Evolutionary conservation across 495 filamentous ascomycete genomes (phyloP).

Genomic region (Pyrenula aspistea): DNA sequence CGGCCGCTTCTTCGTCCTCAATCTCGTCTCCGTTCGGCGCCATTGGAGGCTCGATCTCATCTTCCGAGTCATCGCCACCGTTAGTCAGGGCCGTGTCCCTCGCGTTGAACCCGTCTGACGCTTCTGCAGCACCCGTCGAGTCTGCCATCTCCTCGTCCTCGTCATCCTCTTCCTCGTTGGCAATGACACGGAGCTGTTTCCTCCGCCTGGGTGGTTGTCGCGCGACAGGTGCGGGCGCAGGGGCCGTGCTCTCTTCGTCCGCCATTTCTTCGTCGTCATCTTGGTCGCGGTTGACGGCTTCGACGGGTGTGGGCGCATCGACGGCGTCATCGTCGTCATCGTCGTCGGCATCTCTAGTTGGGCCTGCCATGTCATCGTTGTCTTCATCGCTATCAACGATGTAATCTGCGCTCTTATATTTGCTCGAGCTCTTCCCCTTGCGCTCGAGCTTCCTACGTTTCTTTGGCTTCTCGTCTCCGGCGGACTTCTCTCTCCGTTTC

Average conservation of each 20-base stretch:
- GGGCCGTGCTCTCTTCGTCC: conserved; percentile 14
- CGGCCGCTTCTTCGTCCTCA: neutral
- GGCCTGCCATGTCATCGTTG: conserved; percentile 23
- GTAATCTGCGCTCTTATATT: conserved; percentile 72
- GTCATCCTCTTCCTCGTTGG: conserved; percentile 34
- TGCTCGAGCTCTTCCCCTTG: conserved; percentile 40
- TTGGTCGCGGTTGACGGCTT: conserved; percentile 5
- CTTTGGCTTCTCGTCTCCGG: conserved; percentile 27
- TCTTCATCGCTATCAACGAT: conserved; percentile 64
- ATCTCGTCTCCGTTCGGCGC: neutral
- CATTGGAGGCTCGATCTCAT: neutral
- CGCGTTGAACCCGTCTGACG: neutral
- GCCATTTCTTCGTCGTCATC: conserved; percentile 19
- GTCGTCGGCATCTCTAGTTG: conserved; percentile 23
- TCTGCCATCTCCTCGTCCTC: conserved; percentile 15
- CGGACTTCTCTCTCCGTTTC: conserved; percentile 17
- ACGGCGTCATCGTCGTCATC: conserved; percentile 22
- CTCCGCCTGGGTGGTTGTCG: conserved; percentile 20
- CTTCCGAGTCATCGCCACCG: neutral
- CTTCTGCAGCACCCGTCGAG: conserved; percentile 3
- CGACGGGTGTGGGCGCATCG: conserved; percentile 7
- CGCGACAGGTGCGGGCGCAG: conserved; percentile 11
- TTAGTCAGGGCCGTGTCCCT: neutral
- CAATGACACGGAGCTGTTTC: conserved; percentile 25
- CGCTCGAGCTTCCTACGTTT: conserved; percentile 38